Percentiles rank a stretch among this genome's conserved stretches.
These are phyloP conservation scores for Endotrypanum monterogeii DNA, from an alignment of 208 protist genomes.

Conservation along the genomic window DNA sequence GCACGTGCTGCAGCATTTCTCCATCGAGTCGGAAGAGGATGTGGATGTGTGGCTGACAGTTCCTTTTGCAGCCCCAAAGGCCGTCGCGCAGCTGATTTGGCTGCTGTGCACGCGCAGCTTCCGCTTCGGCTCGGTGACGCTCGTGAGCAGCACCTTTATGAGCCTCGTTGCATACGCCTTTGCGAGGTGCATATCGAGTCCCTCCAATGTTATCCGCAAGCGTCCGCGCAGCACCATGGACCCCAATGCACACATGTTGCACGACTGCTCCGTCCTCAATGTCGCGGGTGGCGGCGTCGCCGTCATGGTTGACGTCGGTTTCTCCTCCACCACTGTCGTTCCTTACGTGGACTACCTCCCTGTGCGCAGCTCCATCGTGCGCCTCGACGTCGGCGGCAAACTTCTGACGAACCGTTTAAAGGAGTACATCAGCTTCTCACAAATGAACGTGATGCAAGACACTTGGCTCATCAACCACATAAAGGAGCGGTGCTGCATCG, in stretches of 20 bases:
- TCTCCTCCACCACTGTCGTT: constrained; percentile 71
- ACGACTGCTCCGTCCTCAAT: neutral
- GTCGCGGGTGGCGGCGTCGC: constrained; percentile 3
- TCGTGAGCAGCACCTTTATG: constrained; percentile 71
- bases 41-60: constrained; percentile 77
- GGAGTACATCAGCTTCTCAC: constrained; percentile 74
- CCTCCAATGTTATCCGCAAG: constrained; percentile 10
- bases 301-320: constrained; percentile 76
- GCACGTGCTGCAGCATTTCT: constrained; percentile 69
- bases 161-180: constrained; percentile 46
- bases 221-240: neutral
- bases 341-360: constrained; percentile 77
- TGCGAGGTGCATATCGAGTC: neutral
- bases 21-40: constrained; percentile 56
- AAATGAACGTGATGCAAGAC: constrained; percentile 82
- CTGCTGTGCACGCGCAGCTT: constrained; percentile 62
- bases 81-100: constrained; percentile 49
- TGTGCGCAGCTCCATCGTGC: constrained; percentile 59
- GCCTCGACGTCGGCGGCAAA: constrained; percentile 79
- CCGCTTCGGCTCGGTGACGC: constrained; percentile 62
- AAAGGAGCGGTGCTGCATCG: constrained; percentile 69
- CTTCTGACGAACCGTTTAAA: constrained; percentile 80
- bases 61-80: constrained; percentile 62
- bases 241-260: neutral
- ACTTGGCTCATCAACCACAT: constrained; percentile 85